Evolutionary conservation across 2,329 filamentous ascomycete genomes (phyloP), one percentile per base, ranked within the genome.

Genomic region (Lecanicillium sp.): DNA sequence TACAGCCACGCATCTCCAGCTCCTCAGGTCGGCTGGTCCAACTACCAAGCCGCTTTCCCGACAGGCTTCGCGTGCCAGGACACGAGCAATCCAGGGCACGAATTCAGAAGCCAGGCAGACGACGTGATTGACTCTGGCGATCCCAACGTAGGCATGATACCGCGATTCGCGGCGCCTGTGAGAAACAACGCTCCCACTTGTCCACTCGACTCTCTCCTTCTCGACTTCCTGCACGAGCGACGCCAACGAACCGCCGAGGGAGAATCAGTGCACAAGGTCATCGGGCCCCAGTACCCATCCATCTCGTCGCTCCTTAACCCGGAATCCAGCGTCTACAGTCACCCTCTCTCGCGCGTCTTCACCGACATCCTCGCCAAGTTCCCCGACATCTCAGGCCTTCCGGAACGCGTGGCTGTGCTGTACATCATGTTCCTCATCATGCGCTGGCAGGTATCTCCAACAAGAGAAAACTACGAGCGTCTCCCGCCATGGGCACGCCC

Each of bases 361-460:
- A 89, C 85, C 30, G 87, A 94, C 57, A 87, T 94, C 42, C 68
- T 94, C 10, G 71, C 76, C 46, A 87, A 83, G n/a, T 94, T 94
- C 50, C 86, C 87, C 0, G 81, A 85, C 49, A 78, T 95, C 20
- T 76, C 73, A 4, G 72, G 71, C n/a, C 70, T 94, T 0, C 87
- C 88, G 0, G 87, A 94, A 60, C 82, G 85, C 51, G 78, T 94
- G 0, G 87, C 84, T 8, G 78, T 87, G 6, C 70, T 94, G 7
- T 94, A 89, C 57, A 67, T 83, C 54, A 94, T 94, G 85, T 94
- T 94, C 60, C 71, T 89, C 22, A 56, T 88, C 46, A 87, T 92
- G 81, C 76, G 82, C 30, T 95, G 88, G 86, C 80, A 87, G 56
- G 83, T 94, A 41, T 77, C 77, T 19, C 87, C 87, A 0, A 86